Evolutionary conservation across 768 basidiomycete species (phyloP), one percentile per base, ranked within the genome.

Genomic region (Favolaschia claudopus): DNA sequence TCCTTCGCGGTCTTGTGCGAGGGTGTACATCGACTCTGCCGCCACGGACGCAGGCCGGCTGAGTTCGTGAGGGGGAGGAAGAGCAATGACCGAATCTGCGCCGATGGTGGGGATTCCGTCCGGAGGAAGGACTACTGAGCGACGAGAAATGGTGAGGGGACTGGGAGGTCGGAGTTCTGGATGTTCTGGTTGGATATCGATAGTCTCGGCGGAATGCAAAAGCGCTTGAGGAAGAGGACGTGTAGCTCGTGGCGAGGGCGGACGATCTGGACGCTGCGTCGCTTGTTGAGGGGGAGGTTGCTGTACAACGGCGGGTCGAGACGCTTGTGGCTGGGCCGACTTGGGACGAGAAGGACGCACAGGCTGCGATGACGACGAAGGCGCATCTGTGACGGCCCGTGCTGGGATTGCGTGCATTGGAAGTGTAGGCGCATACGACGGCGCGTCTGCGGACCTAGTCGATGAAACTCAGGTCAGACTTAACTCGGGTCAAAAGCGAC

Each of bases 51-150:
- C 62, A 14, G 70, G 70, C 10, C 68, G 69, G 17, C 72, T 75
- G 19, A 85, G 58, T 55, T 79, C 83, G 52, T 85, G 81, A 1
- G 85, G 85, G 19, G 84, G 79, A 6, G 83, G 83, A n/a, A 85
- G 71, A 5, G 69, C 58, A 17, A 83, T 82, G 19, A 72, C 67
- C 10, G 74, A 72, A 54, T 78, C 72, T 0, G 72, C 55, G 14
- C 74, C 33, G 58, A 79, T 42, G n/a, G 67, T 75, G 0, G 85
- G 84, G 51, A 86, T 83, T 5, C 74, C 76, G n/a, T 85, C 84
- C 0, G 81, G 82, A 7, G 76, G 82, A 9, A 79, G 44, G 9
- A 70, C 58, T 13, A 75, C 63, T 2, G 70, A 61, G 19, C 70
- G 69, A 28, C 67, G 72, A 3, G 70, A 68, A 22, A 32, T 31